These are phyloP conservation scores for Solanum hybrid DNA, from an alignment of 305 asterid genomes.

Conservation along the genomic window DNA sequence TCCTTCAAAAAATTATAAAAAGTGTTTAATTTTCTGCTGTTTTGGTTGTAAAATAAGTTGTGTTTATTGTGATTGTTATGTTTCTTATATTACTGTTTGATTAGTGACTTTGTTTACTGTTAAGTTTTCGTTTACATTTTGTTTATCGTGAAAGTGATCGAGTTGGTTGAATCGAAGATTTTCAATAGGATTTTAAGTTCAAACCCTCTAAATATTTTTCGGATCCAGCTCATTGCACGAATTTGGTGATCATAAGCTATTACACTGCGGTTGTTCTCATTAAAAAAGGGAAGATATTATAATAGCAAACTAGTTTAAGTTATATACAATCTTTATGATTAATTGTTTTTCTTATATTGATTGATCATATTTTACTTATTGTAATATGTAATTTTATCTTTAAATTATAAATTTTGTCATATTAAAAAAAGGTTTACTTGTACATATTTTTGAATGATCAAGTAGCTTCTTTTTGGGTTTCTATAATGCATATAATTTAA, in stretches of 20 bases:
- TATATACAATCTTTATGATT: too few relatives aligned
- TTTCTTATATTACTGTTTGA: neutral
- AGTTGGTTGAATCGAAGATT: neutral
- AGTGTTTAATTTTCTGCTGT: neutral
- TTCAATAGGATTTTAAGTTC: too few relatives aligned
- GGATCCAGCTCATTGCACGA: too few relatives aligned
- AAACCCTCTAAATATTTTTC: too few relatives aligned
- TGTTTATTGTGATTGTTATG: neutral
- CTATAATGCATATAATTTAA: neutral
- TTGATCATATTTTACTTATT: neutral
- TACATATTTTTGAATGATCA: neutral
- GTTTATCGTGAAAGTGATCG: neutral
- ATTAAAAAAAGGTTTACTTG: neutral
- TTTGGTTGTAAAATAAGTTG: neutral
- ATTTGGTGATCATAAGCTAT: too few relatives aligned
- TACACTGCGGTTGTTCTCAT: too few relatives aligned
- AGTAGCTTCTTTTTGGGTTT: too few relatives aligned
- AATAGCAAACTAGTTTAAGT: neutral
- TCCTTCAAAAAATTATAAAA: slow-evolving; percentile 22
- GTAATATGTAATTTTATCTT: neutral
- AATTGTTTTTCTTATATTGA: neutral
- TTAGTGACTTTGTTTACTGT: neutral
- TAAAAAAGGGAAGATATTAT: too few relatives aligned
- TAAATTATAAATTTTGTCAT: neutral
- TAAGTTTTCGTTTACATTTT: neutral